A percentile compares a stretch with the other conserved stretches of the same genome.
phyloP scores from a whole-genome alignment of 371 early-diverging fungal genomes.

The Entomophthora muscae region DNA sequence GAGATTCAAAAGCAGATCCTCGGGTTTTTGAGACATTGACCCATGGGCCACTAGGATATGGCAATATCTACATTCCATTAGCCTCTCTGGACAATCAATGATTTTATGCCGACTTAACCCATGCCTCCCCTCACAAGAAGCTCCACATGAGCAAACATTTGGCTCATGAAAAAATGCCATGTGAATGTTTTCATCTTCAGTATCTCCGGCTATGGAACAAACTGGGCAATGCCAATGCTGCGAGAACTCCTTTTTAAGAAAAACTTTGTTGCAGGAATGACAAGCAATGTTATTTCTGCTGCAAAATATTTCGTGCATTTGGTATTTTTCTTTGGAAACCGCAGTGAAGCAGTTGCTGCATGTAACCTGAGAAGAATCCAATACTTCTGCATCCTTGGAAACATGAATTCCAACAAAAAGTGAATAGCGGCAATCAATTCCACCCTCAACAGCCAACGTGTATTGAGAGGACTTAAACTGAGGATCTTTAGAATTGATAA shows the following conservation, averaged over 20 bases:
- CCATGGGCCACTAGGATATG: slow-evolving; percentile 54
- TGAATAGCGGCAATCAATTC: no score
- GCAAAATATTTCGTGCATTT: slow-evolving; percentile 60
- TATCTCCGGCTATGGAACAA: slow-evolving; percentile 26
- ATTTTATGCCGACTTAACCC: slow-evolving; percentile 47
- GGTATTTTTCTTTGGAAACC: slow-evolving; percentile 32
- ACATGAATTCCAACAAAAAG: no score
- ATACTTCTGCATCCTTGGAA: no score
- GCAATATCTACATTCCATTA: slow-evolving; percentile 72
- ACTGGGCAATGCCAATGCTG: slow-evolving; percentile 68
- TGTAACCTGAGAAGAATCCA: no score
- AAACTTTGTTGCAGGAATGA: slow-evolving; percentile 35
- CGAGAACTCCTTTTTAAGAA: slow-evolving; percentile 38
- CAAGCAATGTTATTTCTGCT: slow-evolving; percentile 55
- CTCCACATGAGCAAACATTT: slow-evolving; percentile 37
- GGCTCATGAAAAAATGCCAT: slow-evolving; percentile 34
- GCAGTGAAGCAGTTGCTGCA: slow-evolving; percentile 58
- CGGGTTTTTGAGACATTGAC: slow-evolving; percentile 24
- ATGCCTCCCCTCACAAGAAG: slow-evolving; percentile 18
- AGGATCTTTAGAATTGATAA: slow-evolving; percentile 15
- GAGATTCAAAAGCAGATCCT: slow-evolving; percentile 48
- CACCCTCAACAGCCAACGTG: background rate
- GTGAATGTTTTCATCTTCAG: slow-evolving; percentile 41
- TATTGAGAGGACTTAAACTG: slow-evolving; percentile 16
- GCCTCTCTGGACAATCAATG: slow-evolving; percentile 42